A percentile compares a stretch with the other conserved stretches of the same genome.
These are phyloP conservation scores for Lentinula raphanica DNA, from an alignment of 768 basidiomycete species.

Conservation along the genomic window DNA sequence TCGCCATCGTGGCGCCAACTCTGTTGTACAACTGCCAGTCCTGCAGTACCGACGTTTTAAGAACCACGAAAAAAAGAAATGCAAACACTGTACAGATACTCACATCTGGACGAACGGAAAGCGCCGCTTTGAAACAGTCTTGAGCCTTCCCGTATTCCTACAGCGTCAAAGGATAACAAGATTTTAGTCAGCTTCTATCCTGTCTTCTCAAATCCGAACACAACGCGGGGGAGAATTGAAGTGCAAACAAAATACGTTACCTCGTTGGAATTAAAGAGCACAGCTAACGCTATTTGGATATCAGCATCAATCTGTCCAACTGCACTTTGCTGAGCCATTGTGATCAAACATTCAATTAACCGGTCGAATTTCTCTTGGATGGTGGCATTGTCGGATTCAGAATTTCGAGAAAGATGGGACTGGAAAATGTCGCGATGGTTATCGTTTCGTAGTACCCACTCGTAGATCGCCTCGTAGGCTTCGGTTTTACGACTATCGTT, in stretches of 20 bases:
- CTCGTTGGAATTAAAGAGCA: constrained; percentile 89
- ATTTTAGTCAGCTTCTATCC: background rate
- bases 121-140: constrained; percentile 89
- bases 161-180: background rate
- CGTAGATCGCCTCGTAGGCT: constrained; percentile 76
- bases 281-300: constrained; percentile 90
- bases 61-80: constrained; percentile 5
- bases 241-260: constrained; percentile 28
- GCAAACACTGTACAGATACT: constrained; percentile 13
- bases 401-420: constrained; percentile 29
- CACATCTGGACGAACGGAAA: constrained; percentile 85
- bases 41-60: constrained; percentile 34
- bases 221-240: background rate
- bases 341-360: constrained; percentile 75
- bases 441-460: constrained; percentile 73
- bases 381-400: constrained; percentile 23
- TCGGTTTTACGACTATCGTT: constrained; percentile 77
- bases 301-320: constrained; percentile 79
- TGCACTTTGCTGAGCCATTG: constrained; percentile 62
- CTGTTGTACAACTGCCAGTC: constrained; percentile 93
- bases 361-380: constrained; percentile 38
- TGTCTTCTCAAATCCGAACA: constrained; percentile 9
- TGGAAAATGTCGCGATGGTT: constrained; percentile 44
- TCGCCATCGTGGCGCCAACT: constrained; percentile 92
- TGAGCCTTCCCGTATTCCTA: constrained; percentile 89